Evolutionary conservation across 345 rosid species (phyloP).

Genomic region (Sisymbrium altissimum): DNA sequence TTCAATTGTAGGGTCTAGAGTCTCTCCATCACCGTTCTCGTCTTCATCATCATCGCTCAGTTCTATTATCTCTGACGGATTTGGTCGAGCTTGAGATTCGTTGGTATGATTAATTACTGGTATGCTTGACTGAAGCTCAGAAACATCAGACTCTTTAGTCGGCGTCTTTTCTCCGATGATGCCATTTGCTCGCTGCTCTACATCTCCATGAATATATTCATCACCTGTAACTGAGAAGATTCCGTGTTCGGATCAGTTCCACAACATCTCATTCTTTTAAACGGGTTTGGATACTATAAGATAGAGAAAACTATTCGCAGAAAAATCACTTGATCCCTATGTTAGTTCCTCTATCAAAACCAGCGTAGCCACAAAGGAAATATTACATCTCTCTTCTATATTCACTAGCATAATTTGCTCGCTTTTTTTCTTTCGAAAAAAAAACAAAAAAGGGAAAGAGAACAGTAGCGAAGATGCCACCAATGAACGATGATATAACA

Average conservation of each 20-base stretch:
- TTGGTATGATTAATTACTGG: slow-evolving; percentile 1
- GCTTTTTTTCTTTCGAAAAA: background rate
- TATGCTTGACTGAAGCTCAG: slow-evolving; percentile 7
- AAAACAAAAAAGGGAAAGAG: too few species aligned
- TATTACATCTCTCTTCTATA: background rate
- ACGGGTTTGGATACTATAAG: background rate
- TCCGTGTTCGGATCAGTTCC: background rate
- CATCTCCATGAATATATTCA: background rate
- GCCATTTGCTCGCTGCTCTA: background rate
- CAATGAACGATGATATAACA: background rate
- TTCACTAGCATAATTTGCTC: slow-evolving; percentile 1
- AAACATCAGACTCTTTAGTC: background rate
- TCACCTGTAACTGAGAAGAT: slow-evolving; percentile 23
- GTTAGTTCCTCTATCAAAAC: background rate
- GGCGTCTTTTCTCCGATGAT: slow-evolving; percentile 1
- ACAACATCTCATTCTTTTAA: background rate
- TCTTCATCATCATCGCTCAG: slow-evolving; percentile 43
- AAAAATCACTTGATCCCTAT: background rate
- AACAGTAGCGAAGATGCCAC: background rate
- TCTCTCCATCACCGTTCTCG: slow-evolving; percentile 31
- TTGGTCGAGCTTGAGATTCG: slow-evolving; percentile 20
- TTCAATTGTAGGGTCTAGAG: slow-evolving; percentile 22
- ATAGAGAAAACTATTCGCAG: background rate
- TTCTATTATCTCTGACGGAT: slow-evolving; percentile 44
- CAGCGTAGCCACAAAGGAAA: background rate